Evolutionary conservation across 805 yeast species (phyloP).

Genomic region (Hanseniaspora jakobsenii): DNA sequence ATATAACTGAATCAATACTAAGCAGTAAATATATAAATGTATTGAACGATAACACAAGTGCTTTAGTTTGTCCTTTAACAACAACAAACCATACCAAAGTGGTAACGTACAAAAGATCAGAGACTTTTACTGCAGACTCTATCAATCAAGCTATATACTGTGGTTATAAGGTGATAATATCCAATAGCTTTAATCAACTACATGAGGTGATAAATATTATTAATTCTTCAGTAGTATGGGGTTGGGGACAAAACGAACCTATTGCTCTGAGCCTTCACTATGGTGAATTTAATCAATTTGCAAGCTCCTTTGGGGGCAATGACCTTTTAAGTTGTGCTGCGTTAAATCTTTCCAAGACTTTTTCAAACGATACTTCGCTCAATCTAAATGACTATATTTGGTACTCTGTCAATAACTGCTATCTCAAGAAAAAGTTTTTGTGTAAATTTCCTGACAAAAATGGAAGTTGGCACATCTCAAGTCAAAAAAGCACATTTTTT

Average conservation of each 20-base stretch:
- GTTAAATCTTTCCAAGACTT: slow-evolving; percentile 9
- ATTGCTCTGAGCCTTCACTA: slow-evolving; percentile 15
- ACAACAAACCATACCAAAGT: background rate
- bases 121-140: background rate
- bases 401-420: slow-evolving; percentile 62
- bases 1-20: background rate
- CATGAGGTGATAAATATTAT: slow-evolving; percentile 27
- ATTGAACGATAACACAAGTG: background rate
- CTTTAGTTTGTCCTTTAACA: slow-evolving; percentile 7
- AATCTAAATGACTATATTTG: slow-evolving; percentile 30
- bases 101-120: background rate
- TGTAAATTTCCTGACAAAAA: slow-evolving; percentile 37
- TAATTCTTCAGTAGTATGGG: slow-evolving; percentile 42
- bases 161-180: slow-evolving; percentile 61
- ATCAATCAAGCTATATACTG: slow-evolving; percentile 34
- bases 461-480: slow-evolving; percentile 35
- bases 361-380: slow-evolving; percentile 32
- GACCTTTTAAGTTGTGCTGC: slow-evolving; percentile 16
- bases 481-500: slow-evolving; percentile 34
- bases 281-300: slow-evolving; percentile 19
- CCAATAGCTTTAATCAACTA: slow-evolving; percentile 25
- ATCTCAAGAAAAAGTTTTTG: slow-evolving; percentile 37
- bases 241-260: slow-evolving; percentile 61
- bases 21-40: background rate
- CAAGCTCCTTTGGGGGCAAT: slow-evolving; percentile 15